A percentile compares a stretch with the other conserved stretches of the same genome.
Evolutionary conservation across 495 filamentous ascomycete genomes (phyloP).

Genomic region (Baudoinia panamericana): DNA sequence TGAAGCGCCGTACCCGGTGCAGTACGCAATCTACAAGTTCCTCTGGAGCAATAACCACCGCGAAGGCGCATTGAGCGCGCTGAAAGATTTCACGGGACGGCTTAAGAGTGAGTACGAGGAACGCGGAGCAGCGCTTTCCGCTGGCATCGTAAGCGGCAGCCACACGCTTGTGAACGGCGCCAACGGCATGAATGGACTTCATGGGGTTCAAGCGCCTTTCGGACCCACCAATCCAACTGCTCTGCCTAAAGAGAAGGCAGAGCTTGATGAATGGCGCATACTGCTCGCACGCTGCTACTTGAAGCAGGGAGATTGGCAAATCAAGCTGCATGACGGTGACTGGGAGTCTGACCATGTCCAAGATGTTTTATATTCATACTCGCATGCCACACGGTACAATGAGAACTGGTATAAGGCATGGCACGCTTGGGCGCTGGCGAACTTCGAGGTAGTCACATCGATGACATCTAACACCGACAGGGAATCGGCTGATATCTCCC

Average conservation of each 20-base stretch:
- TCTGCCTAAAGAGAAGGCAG: slow-evolving; percentile 21
- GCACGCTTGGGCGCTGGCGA: slow-evolving; percentile 98
- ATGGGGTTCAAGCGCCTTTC: slow-evolving; percentile 23
- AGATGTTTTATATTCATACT: slow-evolving; percentile 73
- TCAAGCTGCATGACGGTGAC: slow-evolving; percentile 64
- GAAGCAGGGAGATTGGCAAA: slow-evolving; percentile 92
- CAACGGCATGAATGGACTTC: slow-evolving; percentile 45
- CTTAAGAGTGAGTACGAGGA: slow-evolving; percentile 60
- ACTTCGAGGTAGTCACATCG: slow-evolving; percentile 91
- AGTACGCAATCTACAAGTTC: slow-evolving; percentile 88
- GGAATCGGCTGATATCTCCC: slow-evolving; percentile 43
- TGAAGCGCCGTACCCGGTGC: slow-evolving; percentile 45
- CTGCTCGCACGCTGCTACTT: slow-evolving; percentile 91
- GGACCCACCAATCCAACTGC: slow-evolving; percentile 13
- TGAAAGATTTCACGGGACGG: slow-evolving; percentile 69
- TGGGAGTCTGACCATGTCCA: slow-evolving; percentile 67
- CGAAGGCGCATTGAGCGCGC: slow-evolving; percentile 57
- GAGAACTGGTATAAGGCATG: slow-evolving; percentile 95
- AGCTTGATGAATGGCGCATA: slow-evolving; percentile 47
- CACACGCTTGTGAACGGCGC: slow-evolving; percentile 35
- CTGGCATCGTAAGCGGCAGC: slow-evolving; percentile 30
- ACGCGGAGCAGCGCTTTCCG: slow-evolving; percentile 37
- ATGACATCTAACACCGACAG: slow-evolving; percentile 49
- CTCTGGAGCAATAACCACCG: slow-evolving; percentile 71
- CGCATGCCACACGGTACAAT: slow-evolving; percentile 80